phyloP scores from a whole-genome alignment of 1,284 basidiomycete species.

The Schizophyllum amplum region DNA sequence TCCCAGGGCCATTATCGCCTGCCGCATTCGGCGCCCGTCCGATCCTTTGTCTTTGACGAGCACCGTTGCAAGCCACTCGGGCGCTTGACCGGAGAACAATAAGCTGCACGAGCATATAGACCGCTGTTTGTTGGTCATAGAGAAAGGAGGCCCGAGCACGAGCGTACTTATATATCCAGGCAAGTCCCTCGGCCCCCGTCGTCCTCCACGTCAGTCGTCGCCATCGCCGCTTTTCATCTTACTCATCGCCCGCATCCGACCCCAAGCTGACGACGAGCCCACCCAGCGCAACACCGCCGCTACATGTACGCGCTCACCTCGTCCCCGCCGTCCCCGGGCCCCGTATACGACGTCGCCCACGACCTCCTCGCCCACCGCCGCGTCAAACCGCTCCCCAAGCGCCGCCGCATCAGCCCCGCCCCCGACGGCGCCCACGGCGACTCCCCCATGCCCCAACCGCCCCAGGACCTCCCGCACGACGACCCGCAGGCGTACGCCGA shows the following conservation, averaged over 20 bases:
- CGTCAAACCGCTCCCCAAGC: slow-evolving; percentile 70
- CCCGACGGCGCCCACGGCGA: slow-evolving; percentile 8
- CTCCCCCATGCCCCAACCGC: slow-evolving; percentile 24
- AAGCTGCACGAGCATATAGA: too few relatives aligned
- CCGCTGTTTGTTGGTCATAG: too few relatives aligned
- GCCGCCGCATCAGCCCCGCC: slow-evolving; percentile 38
- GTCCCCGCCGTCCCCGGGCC: not conserved
- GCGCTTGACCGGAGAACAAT: not conserved
- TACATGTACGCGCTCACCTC: not conserved
- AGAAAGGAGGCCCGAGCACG: too few relatives aligned
- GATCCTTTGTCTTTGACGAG: not conserved
- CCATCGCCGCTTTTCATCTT: not conserved
- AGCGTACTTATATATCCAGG: too few relatives aligned
- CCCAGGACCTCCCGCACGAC: slow-evolving; percentile 58
- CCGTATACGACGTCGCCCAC: slow-evolving; percentile 33
- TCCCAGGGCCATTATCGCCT: too few relatives aligned
- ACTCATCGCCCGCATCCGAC: not conserved
- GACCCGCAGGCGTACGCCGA: slow-evolving; percentile 43
- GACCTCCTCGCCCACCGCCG: slow-evolving; percentile 53
- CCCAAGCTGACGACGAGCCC: not conserved
- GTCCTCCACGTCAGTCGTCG: not conserved
- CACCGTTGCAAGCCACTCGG: not conserved
- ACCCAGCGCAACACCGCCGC: not conserved
- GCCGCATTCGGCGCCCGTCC: not conserved
- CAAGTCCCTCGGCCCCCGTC: not conserved